A percentile compares a stretch with the other conserved stretches of the same genome.
Evolutionary conservation across 1,284 basidiomycete genomes (phyloP).

Genomic region (Irpex lacteus): DNA sequence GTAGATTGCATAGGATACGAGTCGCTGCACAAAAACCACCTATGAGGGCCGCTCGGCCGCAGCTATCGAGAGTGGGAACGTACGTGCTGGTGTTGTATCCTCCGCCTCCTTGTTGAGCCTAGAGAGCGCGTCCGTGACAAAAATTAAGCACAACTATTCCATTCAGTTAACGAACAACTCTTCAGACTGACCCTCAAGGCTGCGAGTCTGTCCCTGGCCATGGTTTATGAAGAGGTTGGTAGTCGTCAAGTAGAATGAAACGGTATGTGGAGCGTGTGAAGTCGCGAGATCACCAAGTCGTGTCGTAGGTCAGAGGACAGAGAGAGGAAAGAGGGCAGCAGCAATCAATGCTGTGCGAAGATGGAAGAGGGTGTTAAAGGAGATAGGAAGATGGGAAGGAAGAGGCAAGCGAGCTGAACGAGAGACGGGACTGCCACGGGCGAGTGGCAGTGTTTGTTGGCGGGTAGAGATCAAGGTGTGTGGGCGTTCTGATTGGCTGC

Average conservation of each 20-base stretch:
- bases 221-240: conserved; percentile 31
- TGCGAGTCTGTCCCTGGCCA: conserved; percentile 82
- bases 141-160: conserved; percentile 1
- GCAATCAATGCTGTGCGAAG: conserved; percentile 31
- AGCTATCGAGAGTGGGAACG: conserved; percentile 23
- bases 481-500: background rate
- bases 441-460: conserved; percentile 12
- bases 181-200: conserved; percentile 65
- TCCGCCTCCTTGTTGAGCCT: conserved; percentile 71
- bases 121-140: conserved; percentile 5
- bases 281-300: conserved; percentile 2
- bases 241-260: conserved; percentile 22
- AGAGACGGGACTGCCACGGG: conserved; percentile 9
- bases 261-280: conserved; percentile 8
- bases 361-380: conserved; percentile 8
- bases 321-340: conserved; percentile 10
- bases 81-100: conserved; percentile 50
- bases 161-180: background rate
- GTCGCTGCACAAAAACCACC: conserved; percentile 36
- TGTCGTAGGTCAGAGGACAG: background rate
- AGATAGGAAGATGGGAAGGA: conserved; percentile 16
- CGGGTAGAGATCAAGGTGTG: background rate
- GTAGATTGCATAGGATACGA: conserved; percentile 70
- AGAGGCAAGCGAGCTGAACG: conserved; percentile 6
- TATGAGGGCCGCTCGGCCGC: background rate